Evolutionary conservation across 2,329 filamentous ascomycete species (phyloP), one percentile per base, ranked within the genome.

Genomic region (Plenodomus lindquistii): DNA sequence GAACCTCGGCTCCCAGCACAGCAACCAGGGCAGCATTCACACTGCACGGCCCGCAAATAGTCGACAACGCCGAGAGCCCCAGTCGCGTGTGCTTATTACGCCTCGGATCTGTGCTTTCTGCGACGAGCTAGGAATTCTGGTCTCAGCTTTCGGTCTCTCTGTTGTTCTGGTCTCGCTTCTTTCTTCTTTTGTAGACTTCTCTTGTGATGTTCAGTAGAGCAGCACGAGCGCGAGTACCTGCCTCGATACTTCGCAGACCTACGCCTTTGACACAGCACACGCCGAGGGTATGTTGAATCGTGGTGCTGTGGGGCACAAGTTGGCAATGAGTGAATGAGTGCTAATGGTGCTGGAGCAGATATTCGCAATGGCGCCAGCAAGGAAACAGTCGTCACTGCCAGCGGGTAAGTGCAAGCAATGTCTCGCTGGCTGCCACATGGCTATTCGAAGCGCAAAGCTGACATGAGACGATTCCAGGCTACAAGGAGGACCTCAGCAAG

Each of bases 401-500:
- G 74, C 66, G 48, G 75, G 77, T 78, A 65, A 44, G 74, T 67
- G 19, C 21, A 36, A 44, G 22, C 22, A 24, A 11, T 6, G 22
- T 24, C 22, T 38, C 40, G 42, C 22, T 24, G 20, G 42, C 36
- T 40, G 17, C 13, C 46, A 60, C 53, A 50, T 60, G 57, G 45
- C 47, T 55, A 8, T n/a, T 19, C 40, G 48, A 11, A 34, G 39
- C 50, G 18, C 31, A 24, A 50, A 24, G 42, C 36, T 45, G 21
- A 50, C 24, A 15, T 36, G 18, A 19, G n/a, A 42, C 4, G 37
- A 34, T 18, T 42, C 41, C 65, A 89, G 89, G 86, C 63, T 93
- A 94, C 76, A 84, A 81, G 65, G 90, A 94, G 76, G 89, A 94
- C 73, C 80, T 81, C 64, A 85, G 85, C 65, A 92, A 91, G 72